These are phyloP conservation scores for Talaromyces borbonicus DNA, from an alignment of 495 filamentous ascomycete species.

Conservation along the genomic window DNA sequence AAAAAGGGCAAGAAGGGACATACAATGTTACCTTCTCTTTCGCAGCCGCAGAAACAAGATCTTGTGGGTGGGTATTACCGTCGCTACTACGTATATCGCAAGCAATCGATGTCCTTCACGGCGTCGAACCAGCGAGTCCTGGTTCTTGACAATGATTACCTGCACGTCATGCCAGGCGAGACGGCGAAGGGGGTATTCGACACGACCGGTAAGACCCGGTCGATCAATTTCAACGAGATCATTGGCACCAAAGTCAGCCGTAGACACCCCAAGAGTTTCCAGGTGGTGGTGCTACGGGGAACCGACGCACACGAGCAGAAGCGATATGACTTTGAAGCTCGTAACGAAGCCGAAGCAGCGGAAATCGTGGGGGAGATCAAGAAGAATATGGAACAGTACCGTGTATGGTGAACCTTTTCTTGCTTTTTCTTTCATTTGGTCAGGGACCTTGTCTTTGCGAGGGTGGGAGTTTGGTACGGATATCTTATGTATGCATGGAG, in stretches of 20 bases:
- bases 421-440: slow-evolving; percentile 5
- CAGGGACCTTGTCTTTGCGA: background rate
- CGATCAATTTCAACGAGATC: slow-evolving; percentile 85
- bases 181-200: slow-evolving; percentile 44
- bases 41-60: slow-evolving; percentile 56
- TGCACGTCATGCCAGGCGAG: slow-evolving; percentile 83
- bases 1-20: slow-evolving; percentile 62
- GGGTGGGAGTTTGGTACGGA: too few relatives aligned
- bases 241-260: slow-evolving; percentile 87
- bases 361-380: slow-evolving; percentile 86
- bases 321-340: slow-evolving; percentile 93
- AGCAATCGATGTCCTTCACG: slow-evolving; percentile 89
- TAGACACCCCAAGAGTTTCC: slow-evolving; percentile 85
- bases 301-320: slow-evolving; percentile 66
- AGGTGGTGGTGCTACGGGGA: slow-evolving; percentile 72
- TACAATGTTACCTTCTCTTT: slow-evolving; percentile 62
- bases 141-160: slow-evolving; percentile 87
- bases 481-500: too few relatives aligned
- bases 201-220: slow-evolving; percentile 60
- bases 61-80: slow-evolving; percentile 62
- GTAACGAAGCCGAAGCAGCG: slow-evolving; percentile 63
- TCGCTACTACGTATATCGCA: slow-evolving; percentile 85
- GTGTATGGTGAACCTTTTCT: slow-evolving; percentile 18
- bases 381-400: slow-evolving; percentile 46
- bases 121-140: slow-evolving; percentile 74